Evolutionary conservation across 768 basidiomycete species (phyloP), one percentile per base, ranked within the genome.

Genomic region (Lentinula detonsa): DNA sequence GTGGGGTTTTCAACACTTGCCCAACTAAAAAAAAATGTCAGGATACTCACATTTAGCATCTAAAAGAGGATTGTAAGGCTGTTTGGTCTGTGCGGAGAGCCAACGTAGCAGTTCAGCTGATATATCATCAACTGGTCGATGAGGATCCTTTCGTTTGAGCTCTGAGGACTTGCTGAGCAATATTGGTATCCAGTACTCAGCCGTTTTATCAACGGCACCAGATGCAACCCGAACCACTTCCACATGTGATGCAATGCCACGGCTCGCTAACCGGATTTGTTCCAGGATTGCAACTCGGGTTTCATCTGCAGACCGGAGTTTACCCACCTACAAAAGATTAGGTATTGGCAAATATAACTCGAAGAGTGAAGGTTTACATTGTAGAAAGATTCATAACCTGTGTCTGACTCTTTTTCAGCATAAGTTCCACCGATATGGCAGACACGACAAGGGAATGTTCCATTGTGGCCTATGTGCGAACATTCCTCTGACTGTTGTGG

Each of bases 391-490:
- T 23, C 23, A 2, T 23, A 23, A 23, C 23, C 23, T 2, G 1
- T 2, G 2, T 23, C 2, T 1, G 23, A 1, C 23, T 23, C 23
- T 23, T 1, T 23, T 23, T 23, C 23, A 23, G 23, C 23, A 23
- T 23, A 23, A 23, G 23, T 23, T 23, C 23, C 23, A 2, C 80
- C 75, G 15, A 71, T 69, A 45, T 68, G 1, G 49, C 78, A 81
- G 64, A 75, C 77, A 1, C 72, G 64, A 57, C 81, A 83, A 3
- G 68, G 71, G 8, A 68, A 62, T 42, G 81, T 82, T 10, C 77
- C 76, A 1, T 71, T 68, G 0, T 69, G 65, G 0, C 80, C 77
- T 42, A 75, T 77, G 34, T 82, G 81, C 0, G 71, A 70, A 4
- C 68, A 72, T 1, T 65, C 62, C 61, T 78, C 73, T 53, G 74